A percentile compares a stretch with the other conserved stretches of the same genome.
Conservation (phyloP, 2,329 filamentous ascomycete species). For the Cryphonectria radicalis region DNA sequence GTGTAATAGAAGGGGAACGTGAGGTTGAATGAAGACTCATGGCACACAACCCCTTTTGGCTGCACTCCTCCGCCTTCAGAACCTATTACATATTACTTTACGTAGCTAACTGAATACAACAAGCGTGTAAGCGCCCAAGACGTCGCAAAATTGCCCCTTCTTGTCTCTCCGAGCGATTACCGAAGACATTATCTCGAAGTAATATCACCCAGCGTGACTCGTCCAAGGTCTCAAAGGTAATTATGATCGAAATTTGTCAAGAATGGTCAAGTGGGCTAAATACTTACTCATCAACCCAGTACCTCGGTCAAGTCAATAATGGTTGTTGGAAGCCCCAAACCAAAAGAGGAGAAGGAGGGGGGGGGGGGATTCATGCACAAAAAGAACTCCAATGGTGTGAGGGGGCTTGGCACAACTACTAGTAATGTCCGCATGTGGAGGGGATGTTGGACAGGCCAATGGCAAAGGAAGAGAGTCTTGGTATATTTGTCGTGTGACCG, state of each 20-base stretch:
- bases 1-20: not conserved
- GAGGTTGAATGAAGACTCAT: not conserved
- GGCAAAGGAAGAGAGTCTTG: not conserved
- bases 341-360: not conserved
- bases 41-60: not conserved
- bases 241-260: not conserved
- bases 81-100: too few relatives aligned
- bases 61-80: not conserved
- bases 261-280: not conserved
- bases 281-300: not conserved
- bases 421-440: not conserved
- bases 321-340: not conserved
- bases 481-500: not conserved
- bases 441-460: not conserved
- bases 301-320: not conserved
- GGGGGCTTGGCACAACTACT: not conserved
- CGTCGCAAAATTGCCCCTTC: not conserved
- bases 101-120: not conserved
- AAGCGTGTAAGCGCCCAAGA: not conserved
- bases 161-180: not conserved
- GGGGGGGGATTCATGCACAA: not conserved
- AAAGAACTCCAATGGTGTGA: not conserved
- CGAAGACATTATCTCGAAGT: not conserved
- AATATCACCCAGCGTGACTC: not conserved
- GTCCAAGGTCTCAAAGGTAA: not conserved